Evolutionary conservation across 1,284 basidiomycete species (phyloP).

Genomic region (Cryptococcus maquisensis): DNA sequence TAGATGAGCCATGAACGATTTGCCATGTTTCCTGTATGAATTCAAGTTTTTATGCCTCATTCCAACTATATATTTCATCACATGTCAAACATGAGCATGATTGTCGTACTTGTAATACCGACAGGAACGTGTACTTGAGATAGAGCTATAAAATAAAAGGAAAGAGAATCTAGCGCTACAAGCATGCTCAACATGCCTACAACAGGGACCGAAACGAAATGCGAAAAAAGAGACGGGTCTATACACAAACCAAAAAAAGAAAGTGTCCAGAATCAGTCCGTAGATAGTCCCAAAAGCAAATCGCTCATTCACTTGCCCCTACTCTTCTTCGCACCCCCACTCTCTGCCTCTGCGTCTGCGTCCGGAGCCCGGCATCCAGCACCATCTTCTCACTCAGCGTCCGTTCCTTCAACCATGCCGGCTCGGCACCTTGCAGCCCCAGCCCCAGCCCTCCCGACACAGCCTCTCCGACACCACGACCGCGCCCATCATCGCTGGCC

Average conservation of each 20-base stretch:
- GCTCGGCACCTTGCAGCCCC: slow-evolving; percentile 2
- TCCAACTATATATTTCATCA: too few relatives aligned
- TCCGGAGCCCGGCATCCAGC: slow-evolving; percentile 24
- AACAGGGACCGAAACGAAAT: too few relatives aligned
- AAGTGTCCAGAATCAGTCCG: neutral
- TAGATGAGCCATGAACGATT: too few relatives aligned
- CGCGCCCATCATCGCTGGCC: neutral
- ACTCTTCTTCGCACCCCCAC: neutral
- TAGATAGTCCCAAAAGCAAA: neutral
- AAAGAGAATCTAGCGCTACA: too few relatives aligned
- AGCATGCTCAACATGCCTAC: too few relatives aligned
- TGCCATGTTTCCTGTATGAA: too few relatives aligned
- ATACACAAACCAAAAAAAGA: neutral
- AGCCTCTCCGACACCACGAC: neutral
- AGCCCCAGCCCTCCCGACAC: neutral
- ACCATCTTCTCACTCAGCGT: slow-evolving; percentile 30
- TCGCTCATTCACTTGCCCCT: neutral
- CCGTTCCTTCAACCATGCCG: slow-evolving; percentile 19
- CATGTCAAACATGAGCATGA: too few relatives aligned
- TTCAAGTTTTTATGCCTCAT: neutral
- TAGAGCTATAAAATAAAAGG: too few relatives aligned
- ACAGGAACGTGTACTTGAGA: too few relatives aligned
- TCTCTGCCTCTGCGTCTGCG: slow-evolving; percentile 16
- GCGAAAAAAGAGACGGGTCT: too few relatives aligned
- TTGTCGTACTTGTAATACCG: too few relatives aligned